Evolutionary conservation across 345 rosid genomes (phyloP).

Genomic region (Populus simonii): DNA sequence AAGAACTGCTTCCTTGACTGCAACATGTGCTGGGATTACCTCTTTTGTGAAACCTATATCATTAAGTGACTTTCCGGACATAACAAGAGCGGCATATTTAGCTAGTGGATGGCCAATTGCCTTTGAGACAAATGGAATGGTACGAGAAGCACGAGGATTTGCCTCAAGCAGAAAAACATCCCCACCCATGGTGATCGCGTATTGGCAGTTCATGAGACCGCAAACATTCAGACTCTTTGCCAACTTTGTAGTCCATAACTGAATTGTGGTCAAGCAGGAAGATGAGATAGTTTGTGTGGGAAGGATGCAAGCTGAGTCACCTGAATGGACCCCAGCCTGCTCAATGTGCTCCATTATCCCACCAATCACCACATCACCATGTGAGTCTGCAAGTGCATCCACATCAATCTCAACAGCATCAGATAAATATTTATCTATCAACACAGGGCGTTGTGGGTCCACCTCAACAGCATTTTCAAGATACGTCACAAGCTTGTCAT

Average conservation of each 20-base stretch:
- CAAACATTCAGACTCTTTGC: conserved; percentile 79
- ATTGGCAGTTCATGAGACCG: conserved; percentile 97
- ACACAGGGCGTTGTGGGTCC: conserved; percentile 88
- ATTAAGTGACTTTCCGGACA: conserved; percentile 79
- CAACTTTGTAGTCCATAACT: conserved; percentile 73
- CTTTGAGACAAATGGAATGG: conserved; percentile 97
- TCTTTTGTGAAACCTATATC: conserved; percentile 71
- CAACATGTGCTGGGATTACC: conserved; percentile 74
- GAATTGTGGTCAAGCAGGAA: conserved; percentile 67
- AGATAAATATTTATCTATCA: conserved; percentile 80
- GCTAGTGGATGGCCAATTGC: conserved; percentile 94
- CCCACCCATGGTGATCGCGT: conserved; percentile 73
- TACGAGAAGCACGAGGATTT: conserved; percentile 95
- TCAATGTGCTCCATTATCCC: conserved; percentile 99
- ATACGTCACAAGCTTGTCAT: conserved; percentile 67
- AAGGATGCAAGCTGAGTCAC: conserved; percentile 92
- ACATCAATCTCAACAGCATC: conserved; percentile 92
- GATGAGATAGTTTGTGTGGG: conserved; percentile 79
- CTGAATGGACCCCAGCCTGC: conserved; percentile 98
- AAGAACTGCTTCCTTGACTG: conserved; percentile 94
- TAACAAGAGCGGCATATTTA: conserved; percentile 86
- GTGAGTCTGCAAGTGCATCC: conserved; percentile 81
- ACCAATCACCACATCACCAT: conserved; percentile 82
- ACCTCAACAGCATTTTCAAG: conserved; percentile 92
- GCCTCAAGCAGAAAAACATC: conserved; percentile 95